phyloP scores from a whole-genome alignment of 176 grass and related monocot species.

The Triticum urartu region DNA sequence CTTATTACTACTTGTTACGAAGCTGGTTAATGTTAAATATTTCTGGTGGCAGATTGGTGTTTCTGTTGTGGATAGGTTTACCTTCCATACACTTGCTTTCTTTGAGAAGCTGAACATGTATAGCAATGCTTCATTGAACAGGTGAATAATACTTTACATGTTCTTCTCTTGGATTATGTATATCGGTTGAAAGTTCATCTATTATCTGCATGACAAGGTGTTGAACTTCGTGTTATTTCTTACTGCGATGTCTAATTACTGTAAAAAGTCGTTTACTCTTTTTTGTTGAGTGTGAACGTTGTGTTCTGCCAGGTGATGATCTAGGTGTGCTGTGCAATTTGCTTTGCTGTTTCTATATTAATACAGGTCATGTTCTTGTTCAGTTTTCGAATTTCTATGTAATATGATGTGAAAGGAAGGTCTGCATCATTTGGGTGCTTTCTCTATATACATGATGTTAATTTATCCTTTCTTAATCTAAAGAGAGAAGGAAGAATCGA shows the following conservation, averaged over 20 bases:
- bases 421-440: neutral
- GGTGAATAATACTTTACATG: constrained; percentile 45
- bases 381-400: neutral
- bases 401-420: neutral
- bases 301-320: neutral
- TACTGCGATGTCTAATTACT: neutral
- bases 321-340: neutral
- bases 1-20: constrained; percentile 1
- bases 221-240: neutral
- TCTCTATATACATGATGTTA: neutral
- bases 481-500: too few species aligned
- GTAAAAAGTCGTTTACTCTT: neutral
- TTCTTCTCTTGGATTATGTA: neutral
- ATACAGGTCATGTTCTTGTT: neutral
- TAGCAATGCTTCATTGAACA: constrained; percentile 96
- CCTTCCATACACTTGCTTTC: constrained; percentile 95
- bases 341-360: neutral
- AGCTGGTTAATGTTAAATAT: constrained; percentile 20
- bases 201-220: constrained; percentile 4
- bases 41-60: constrained; percentile 78
- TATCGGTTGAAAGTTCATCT: neutral
- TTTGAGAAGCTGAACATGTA: constrained; percentile 99
- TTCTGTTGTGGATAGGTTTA: constrained; percentile 99
- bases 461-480: too few species aligned
- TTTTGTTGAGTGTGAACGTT: constrained; percentile 3